These are phyloP conservation scores for Chlamydomonas asymmetrica DNA, from an alignment of 139 green algal genomes.

Conservation along the genomic window DNA sequence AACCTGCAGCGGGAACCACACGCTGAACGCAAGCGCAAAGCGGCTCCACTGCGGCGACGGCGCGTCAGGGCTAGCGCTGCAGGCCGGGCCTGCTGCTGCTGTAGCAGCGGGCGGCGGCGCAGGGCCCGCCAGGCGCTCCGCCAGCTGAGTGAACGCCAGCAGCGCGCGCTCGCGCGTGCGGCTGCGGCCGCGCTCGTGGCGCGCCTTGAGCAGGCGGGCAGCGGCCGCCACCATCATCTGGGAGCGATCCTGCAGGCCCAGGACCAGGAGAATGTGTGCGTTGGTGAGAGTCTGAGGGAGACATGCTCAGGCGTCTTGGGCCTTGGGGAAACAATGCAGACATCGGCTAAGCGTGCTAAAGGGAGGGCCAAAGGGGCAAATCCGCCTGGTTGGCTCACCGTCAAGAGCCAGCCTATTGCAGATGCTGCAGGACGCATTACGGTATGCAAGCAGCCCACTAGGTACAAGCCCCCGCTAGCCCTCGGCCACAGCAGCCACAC, in stretches of 20 bases:
- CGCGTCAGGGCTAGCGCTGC: neutral
- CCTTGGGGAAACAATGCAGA: no score
- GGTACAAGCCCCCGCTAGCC: no score
- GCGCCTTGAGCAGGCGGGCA: conserved; percentile 50
- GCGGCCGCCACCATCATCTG: conserved; percentile 19
- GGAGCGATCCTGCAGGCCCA: neutral
- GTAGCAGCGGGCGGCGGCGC: neutral
- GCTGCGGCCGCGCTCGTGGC: conserved; percentile 71
- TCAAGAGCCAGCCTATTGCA: no score
- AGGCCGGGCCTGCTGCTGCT: neutral
- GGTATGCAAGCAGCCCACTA: no score
- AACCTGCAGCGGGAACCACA: conserved; percentile 58
- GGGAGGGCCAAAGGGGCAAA: no score
- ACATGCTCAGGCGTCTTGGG: no score
- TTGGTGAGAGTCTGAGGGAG: no score
- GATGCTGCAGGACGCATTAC: no score
- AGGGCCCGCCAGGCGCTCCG: conserved; percentile 23
- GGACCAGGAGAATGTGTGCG: no score
- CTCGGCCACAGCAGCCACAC: no score
- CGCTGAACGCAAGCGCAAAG: conserved; percentile 44
- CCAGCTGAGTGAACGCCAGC: conserved; percentile 69
- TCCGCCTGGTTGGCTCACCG: no score
- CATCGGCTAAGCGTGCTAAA: no score
- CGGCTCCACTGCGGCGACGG: conserved; percentile 6
- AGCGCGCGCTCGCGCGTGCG: conserved; percentile 81